Percentiles rank a stretch among this genome's conserved stretches.
Evolutionary conservation across 805 yeast species (phyloP).

Genomic region (Metschnikowia corniflorae): DNA sequence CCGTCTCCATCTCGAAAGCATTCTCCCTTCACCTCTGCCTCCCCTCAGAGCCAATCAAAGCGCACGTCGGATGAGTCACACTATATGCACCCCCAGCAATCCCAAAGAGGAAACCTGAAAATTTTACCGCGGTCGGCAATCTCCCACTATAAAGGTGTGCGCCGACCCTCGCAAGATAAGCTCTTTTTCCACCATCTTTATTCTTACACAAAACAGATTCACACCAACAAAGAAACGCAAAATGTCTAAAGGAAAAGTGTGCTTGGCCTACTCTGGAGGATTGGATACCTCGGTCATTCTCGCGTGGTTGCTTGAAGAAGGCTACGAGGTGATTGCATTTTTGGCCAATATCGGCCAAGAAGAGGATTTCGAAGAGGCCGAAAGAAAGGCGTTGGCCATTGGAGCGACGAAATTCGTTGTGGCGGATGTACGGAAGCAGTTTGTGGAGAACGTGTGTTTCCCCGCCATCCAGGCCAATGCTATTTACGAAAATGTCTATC

Average conservation of each 20-base stretch:
- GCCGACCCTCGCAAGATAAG: slow-evolving; percentile 5
- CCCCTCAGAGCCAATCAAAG: no score
- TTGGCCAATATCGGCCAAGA: slow-evolving; percentile 99
- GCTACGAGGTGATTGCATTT: slow-evolving; percentile 97
- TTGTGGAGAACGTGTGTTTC: slow-evolving; percentile 86
- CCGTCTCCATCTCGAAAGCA: no score
- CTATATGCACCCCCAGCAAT: slow-evolving; percentile 8
- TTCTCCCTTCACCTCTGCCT: no score
- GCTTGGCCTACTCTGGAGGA: slow-evolving; percentile 99
- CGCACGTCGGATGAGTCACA: slow-evolving; percentile 13
- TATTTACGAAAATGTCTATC: slow-evolving; percentile 94
- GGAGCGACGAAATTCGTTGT: slow-evolving; percentile 96
- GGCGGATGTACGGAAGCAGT: slow-evolving; percentile 92
- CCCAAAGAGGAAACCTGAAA: slow-evolving; percentile 16
- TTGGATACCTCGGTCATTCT: slow-evolving; percentile 95
- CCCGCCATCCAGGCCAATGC: slow-evolving; percentile 99
- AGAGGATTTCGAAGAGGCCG: slow-evolving; percentile 97
- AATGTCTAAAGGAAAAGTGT: slow-evolving; percentile 98
- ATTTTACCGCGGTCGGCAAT: slow-evolving; percentile 22
- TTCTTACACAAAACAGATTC: neutral
- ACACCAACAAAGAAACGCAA: neutral
- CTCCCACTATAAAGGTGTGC: slow-evolving; percentile 16
- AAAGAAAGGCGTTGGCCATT: slow-evolving; percentile 90
- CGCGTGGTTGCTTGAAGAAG: slow-evolving; percentile 97
- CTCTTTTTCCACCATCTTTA: slow-evolving; percentile 3